Evolutionary conservation across 2,329 filamentous ascomycete genomes (phyloP).

Genomic region (Epichloe aotearoae): DNA sequence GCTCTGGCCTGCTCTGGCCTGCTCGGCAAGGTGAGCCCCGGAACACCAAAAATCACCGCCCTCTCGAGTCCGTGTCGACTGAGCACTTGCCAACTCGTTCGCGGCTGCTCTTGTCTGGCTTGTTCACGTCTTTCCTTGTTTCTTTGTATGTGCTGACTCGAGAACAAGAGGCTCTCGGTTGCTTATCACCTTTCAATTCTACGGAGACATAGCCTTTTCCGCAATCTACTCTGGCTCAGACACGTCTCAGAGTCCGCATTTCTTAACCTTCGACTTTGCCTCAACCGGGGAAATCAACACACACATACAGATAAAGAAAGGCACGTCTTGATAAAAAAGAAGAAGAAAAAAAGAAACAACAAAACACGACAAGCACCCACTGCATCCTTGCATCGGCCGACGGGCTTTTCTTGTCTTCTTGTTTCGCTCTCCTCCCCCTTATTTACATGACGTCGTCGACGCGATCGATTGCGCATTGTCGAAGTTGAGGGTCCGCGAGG

Average conservation of each 20-base stretch:
- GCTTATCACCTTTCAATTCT: not conserved
- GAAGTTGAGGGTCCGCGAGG: conserved; percentile 1
- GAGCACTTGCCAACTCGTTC: not conserved
- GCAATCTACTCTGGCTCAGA: conserved; percentile 5
- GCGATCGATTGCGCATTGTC: conserved; percentile 1
- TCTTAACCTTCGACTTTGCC: conserved; percentile 1
- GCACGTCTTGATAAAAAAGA: not conserved
- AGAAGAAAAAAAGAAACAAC: not conserved
- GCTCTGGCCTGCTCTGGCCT: not conserved
- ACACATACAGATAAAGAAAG: not conserved
- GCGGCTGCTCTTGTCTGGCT: not conserved
- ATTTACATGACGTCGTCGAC: conserved; percentile 3
- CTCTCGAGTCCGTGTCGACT: not conserved
- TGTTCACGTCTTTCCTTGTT: not conserved
- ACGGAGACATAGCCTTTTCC: not conserved
- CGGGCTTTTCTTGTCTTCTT: not conserved
- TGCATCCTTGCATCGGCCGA: not conserved
- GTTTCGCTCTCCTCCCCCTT: not conserved
- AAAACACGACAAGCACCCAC: not conserved
- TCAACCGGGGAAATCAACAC: not conserved
- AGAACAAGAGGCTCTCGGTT: not conserved
- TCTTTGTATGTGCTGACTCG: not conserved
- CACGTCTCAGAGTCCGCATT: conserved; percentile 7
- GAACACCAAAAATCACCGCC: not conserved
- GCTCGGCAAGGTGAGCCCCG: not conserved